These are phyloP conservation scores for Hortaea sp. DNA, from an alignment of 2,329 filamentous ascomycete genomes.

Conservation along the genomic window DNA sequence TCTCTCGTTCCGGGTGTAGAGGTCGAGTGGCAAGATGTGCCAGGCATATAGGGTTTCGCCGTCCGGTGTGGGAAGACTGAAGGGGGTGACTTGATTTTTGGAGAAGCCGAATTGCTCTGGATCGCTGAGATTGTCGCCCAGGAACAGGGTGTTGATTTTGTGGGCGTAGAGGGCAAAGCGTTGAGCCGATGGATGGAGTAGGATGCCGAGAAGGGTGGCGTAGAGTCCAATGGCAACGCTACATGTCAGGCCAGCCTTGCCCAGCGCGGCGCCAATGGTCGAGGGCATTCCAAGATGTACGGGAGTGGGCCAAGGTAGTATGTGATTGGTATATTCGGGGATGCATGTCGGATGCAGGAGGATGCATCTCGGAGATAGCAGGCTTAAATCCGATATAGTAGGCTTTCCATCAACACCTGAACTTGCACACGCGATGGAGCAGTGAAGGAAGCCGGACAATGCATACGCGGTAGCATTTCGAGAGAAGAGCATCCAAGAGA, in stretches of 20 bases:
- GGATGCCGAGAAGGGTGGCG: constrained; percentile 17
- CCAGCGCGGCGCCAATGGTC: constrained; percentile 1
- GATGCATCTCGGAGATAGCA: too few species aligned
- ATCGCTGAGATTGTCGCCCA: constrained; percentile 61
- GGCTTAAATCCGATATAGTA: too few species aligned
- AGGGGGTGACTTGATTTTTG: constrained; percentile 80
- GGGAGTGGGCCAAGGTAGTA: not conserved
- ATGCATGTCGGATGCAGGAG: too few species aligned
- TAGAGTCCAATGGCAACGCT: constrained; percentile 17
- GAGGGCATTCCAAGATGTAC: not conserved
- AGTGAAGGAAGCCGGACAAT: too few species aligned
- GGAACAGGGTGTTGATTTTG: constrained; percentile 62
- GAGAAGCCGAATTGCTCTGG: constrained; percentile 81
- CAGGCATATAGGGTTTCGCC: constrained; percentile 73
- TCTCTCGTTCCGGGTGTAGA: constrained; percentile 63
- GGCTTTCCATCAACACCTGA: too few species aligned
- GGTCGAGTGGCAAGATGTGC: constrained; percentile 74
- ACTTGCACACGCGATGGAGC: too few species aligned
- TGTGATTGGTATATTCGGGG: too few species aligned
- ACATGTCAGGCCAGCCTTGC: constrained; percentile 7
- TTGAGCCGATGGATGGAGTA: constrained; percentile 60
- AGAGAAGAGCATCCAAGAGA: too few species aligned
- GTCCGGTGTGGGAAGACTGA: constrained; percentile 65
- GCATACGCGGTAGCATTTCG: too few species aligned
- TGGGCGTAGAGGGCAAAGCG: constrained; percentile 73